Conservation (phyloP, 345 rosid genomes). For the Citrus unshiu region DNA sequence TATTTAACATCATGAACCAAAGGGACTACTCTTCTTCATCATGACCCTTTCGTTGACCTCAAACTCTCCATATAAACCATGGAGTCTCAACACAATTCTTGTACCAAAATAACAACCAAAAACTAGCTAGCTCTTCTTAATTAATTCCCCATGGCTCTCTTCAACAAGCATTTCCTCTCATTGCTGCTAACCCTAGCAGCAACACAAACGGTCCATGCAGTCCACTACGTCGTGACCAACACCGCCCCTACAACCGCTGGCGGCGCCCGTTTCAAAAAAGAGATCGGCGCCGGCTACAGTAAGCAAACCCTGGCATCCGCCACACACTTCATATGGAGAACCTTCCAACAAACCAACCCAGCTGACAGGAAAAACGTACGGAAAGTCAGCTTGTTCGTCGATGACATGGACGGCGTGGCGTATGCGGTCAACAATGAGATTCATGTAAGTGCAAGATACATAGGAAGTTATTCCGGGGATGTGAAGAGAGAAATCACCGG, state of each 20-base stretch:
- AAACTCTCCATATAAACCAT: constrained; percentile 7
- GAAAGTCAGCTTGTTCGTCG: constrained; percentile 29
- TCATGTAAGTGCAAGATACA: constrained; percentile 28
- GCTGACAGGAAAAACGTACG: constrained; percentile 22
- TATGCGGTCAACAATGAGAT: constrained; percentile 27
- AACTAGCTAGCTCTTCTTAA: background rate
- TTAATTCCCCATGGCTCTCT: constrained; percentile 13
- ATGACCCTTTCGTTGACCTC: background rate
- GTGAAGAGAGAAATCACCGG: constrained; percentile 46
- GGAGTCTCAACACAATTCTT: background rate
- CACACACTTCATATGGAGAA: constrained; percentile 34
- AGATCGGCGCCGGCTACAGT: constrained; percentile 30
- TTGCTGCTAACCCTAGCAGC: constrained; percentile 21
- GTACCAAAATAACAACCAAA: background rate
- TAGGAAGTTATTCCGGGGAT: constrained; percentile 25
- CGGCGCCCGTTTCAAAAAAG: constrained; percentile 26
- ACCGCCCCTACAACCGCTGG: constrained; percentile 27
- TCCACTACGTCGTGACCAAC: constrained; percentile 35
- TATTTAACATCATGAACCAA: no score
- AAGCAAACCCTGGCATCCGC: constrained; percentile 24
- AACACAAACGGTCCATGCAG: constrained; percentile 26
- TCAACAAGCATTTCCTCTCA: constrained; percentile 3
- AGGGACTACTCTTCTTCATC: no score
- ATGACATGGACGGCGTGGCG: constrained; percentile 26
- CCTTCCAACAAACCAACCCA: constrained; percentile 29